These are phyloP conservation scores for Meyerozyma sp. DNA, from an alignment of 1,139 yeast genomes.

Conservation along the genomic window DNA sequence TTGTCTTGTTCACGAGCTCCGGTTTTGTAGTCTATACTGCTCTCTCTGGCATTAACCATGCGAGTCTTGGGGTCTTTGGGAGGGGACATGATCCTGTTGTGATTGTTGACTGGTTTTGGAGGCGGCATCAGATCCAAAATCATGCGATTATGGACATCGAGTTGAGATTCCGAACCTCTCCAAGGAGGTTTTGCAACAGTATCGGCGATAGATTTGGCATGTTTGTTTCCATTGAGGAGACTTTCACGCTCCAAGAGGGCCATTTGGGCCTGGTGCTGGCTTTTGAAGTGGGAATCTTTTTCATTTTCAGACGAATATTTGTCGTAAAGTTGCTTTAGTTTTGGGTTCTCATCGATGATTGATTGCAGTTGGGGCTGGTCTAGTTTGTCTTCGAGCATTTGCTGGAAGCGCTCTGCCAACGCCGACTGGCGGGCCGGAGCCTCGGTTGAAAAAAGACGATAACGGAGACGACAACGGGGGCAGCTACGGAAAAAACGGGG, in stretches of 20 bases:
- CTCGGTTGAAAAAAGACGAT: neutral
- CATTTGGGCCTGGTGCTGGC: conserved; percentile 6
- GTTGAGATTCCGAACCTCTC: conserved; percentile 55
- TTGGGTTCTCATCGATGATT: conserved; percentile 7
- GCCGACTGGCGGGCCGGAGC: conserved; percentile 7
- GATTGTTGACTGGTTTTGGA: conserved; percentile 26
- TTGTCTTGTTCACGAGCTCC: conserved; percentile 33
- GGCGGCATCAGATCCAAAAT: conserved; percentile 52
- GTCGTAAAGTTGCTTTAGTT: conserved; percentile 5
- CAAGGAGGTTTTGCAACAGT: conserved; percentile 48
- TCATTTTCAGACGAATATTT: conserved; percentile 6
- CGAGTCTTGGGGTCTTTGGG: conserved; percentile 28
- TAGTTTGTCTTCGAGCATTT: conserved; percentile 16
- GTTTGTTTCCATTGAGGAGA: conserved; percentile 38
- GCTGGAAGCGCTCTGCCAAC: conserved; percentile 16
- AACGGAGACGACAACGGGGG: neutral
- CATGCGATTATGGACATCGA: conserved; percentile 59
- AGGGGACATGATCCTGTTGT: conserved; percentile 20
- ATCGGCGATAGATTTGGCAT: conserved; percentile 48
- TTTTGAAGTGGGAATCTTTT: neutral
- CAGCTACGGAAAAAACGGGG: neutral
- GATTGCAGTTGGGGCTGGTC: conserved; percentile 6
- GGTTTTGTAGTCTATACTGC: conserved; percentile 54
- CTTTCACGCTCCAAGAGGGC: conserved; percentile 15
- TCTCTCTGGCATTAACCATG: conserved; percentile 57